Evolutionary conservation across 2,329 filamentous ascomycete species (phyloP), one percentile per base, ranked within the genome.

Genomic region (Hymenotorrendiella dingleyae): DNA sequence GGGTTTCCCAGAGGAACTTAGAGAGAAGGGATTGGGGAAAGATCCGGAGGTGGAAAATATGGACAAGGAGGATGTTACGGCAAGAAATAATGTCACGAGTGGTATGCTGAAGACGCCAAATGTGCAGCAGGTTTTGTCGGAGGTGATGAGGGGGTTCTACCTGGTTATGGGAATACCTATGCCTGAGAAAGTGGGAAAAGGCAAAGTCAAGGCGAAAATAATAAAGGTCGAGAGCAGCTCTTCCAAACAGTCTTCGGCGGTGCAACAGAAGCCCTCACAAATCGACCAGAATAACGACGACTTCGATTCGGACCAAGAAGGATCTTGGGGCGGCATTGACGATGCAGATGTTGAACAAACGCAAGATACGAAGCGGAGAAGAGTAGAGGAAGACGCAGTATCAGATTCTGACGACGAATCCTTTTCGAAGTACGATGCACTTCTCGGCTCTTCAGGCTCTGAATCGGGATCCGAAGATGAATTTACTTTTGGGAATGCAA

Each of bases 51-150:
- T 53, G 7, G 51, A 55, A 5, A 53, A 53, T 6, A 16, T 43
- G 12, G 14, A n/a, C 1, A 52, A 58, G 8, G 60, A 41, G 47
- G 60, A 40, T 48, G 57, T 48, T 40, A 50, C 40, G 62, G 71
- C 52, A 8, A 55, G 28, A 62, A 58, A 69, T 29, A 78, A 78
- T 61, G 72, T 78, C n/a, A 62, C 65, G 42, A 73, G 72, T 45
- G 63, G 75, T 38, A 55, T 79, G 50, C 74, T 67, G 52, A 77
- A 76, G 54, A 70, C 71, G 41, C 69, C 69, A 44, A 64, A 65
- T 6, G 73, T 76, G 22, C 74, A 70, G 58, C 68, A 71, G 46
- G 68, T 64, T 3, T 60, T 76, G 45, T 63, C 62, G 26, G 59
- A 64, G 40, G 56, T 65, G 9, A 50, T 63, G 20, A 50, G 46